A percentile compares a stretch with the other conserved stretches of the same genome.
These are phyloP conservation scores for Eutrema yunnanense DNA, from an alignment of 345 rosid species.

Conservation along the genomic window DNA sequence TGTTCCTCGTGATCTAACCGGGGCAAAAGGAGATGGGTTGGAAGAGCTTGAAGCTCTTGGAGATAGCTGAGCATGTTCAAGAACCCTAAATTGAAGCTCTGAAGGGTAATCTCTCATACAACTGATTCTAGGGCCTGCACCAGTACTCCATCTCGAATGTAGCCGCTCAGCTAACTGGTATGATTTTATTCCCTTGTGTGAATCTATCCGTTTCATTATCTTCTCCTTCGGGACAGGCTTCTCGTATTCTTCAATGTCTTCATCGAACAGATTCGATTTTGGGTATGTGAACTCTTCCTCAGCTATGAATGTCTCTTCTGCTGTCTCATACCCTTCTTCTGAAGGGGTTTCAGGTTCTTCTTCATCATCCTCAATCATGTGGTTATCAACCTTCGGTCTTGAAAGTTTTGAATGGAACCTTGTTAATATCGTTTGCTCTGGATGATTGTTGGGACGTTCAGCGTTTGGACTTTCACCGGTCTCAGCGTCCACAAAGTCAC, in stretches of 20 bases:
- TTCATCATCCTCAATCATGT: slow-evolving; percentile 20
- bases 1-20: slow-evolving; percentile 20
- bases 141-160: slow-evolving; percentile 79
- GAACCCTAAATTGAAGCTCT: slow-evolving; percentile 63
- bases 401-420: slow-evolving; percentile 32
- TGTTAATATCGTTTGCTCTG: slow-evolving; percentile 27
- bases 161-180: slow-evolving; percentile 76
- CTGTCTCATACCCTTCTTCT: slow-evolving; percentile 71
- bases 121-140: slow-evolving; percentile 92
- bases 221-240: slow-evolving; percentile 58
- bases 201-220: slow-evolving; percentile 67
- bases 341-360: slow-evolving; percentile 33
- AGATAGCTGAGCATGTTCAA: slow-evolving; percentile 69
- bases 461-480: slow-evolving; percentile 10
- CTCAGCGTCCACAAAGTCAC: slow-evolving; percentile 27
- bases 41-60: slow-evolving; percentile 41
- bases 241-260: slow-evolving; percentile 46
- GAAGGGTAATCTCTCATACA: slow-evolving; percentile 94
- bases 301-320: slow-evolving; percentile 53
- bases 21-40: slow-evolving; percentile 29
- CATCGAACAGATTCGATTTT: slow-evolving; percentile 58
- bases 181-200: slow-evolving; percentile 64
- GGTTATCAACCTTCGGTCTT: slow-evolving; percentile 29
- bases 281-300: slow-evolving; percentile 69
- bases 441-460: slow-evolving; percentile 11